Conservation (phyloP, 306 rosid species). For the Senna siamea region DNA sequence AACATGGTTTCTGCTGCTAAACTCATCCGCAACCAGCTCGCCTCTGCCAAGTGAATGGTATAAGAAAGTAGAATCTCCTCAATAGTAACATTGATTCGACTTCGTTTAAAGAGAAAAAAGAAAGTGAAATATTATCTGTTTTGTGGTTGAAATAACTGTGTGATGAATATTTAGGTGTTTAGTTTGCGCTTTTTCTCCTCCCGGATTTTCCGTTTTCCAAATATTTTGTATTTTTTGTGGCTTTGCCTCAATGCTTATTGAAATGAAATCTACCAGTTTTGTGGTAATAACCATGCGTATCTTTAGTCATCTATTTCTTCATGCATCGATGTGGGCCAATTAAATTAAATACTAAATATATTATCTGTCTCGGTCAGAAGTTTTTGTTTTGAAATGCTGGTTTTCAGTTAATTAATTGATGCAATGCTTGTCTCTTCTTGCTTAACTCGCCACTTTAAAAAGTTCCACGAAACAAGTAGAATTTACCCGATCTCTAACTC, state of each 20-base stretch:
- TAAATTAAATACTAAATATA: not conserved
- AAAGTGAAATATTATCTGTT: not conserved
- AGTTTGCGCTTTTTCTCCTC: constrained; percentile 7
- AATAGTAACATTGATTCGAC: constrained; percentile 21
- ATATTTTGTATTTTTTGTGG: constrained; percentile 34
- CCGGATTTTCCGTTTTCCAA: not conserved
- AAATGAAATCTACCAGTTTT: constrained; percentile 17
- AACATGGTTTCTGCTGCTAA: constrained; percentile 83
- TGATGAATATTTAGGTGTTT: constrained; percentile 48
- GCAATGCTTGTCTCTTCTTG: no score
- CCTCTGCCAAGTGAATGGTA: constrained; percentile 60
- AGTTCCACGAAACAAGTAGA: no score
- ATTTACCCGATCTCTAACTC: no score
- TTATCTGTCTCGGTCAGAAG: no score
- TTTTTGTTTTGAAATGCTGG: no score
- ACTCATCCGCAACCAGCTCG: constrained; percentile 71
- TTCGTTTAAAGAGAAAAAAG: not conserved
- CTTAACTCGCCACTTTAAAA: no score
- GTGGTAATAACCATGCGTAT: not conserved
- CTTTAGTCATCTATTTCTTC: not conserved
- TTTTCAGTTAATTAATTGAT: no score
- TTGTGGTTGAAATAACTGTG: constrained; percentile 54
- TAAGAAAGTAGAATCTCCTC: constrained; percentile 27
- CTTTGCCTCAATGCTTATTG: constrained; percentile 33
- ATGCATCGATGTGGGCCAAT: not conserved